Conservation (phyloP, 1,284 basidiomycete species). For the Apiotrichum laibachii region DNA sequence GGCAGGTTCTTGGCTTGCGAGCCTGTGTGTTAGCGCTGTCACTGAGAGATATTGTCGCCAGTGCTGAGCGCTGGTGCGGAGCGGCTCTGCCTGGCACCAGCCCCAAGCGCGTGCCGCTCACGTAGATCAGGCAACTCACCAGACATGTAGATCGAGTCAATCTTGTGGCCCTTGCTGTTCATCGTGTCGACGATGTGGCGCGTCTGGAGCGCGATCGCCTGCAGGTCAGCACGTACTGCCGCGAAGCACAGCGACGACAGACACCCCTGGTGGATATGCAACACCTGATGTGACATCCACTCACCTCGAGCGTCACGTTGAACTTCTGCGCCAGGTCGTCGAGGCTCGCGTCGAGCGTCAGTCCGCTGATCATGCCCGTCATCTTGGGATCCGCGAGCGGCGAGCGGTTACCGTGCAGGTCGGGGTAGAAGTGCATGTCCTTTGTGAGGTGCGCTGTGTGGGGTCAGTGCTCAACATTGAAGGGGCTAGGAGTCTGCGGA, state of each 20-base stretch:
- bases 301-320: constrained; percentile 76
- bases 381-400: constrained; percentile 91
- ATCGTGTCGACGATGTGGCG: constrained; percentile 90
- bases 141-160: constrained; percentile 81
- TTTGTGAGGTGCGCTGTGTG: constrained; percentile 71
- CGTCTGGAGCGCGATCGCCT: constrained; percentile 89
- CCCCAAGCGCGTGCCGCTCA: background rate
- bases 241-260: background rate
- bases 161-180: constrained; percentile 79
- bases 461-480: constrained; percentile 14
- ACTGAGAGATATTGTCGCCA: background rate
- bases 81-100: background rate
- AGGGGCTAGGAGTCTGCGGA: background rate
- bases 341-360: constrained; percentile 74
- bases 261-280: too few relatives aligned
- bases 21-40: constrained; percentile 50
- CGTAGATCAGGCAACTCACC: constrained; percentile 45
- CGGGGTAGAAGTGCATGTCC: constrained; percentile 90
- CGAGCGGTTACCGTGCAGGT: constrained; percentile 88
- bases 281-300: constrained; percentile 11
- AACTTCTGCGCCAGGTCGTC: constrained; percentile 85
- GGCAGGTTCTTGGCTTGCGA: constrained; percentile 82
- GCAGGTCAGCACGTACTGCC: constrained; percentile 1
- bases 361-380: constrained; percentile 85
- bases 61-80: background rate